Conservation (phyloP, 495 filamentous ascomycete genomes). For the Aspergillus biplanus region DNA sequence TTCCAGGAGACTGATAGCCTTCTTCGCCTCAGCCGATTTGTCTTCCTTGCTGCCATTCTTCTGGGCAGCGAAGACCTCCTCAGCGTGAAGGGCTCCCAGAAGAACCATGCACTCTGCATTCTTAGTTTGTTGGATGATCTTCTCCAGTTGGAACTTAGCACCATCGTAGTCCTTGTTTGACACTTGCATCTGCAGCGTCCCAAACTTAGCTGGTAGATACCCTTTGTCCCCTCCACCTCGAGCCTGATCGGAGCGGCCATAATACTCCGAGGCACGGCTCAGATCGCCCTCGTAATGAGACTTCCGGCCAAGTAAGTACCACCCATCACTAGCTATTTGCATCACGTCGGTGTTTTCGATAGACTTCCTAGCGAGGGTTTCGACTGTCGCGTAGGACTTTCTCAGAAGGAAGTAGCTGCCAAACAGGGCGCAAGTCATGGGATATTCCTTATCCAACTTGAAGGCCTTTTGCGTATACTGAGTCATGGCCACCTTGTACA, state of each 20-base stretch:
- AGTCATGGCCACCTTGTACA: slow-evolving; percentile 93
- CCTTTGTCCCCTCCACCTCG: slow-evolving; percentile 85
- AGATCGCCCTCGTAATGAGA: slow-evolving; percentile 74
- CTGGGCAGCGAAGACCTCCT: slow-evolving; percentile 86
- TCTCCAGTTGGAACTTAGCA: slow-evolving; percentile 91
- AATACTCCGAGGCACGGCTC: slow-evolving; percentile 75
- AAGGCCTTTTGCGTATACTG: slow-evolving; percentile 92
- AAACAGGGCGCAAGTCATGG: slow-evolving; percentile 87
- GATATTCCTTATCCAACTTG: slow-evolving; percentile 92
- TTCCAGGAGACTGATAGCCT: slow-evolving; percentile 82
- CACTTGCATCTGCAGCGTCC: slow-evolving; percentile 83
- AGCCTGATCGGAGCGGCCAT: slow-evolving; percentile 84
- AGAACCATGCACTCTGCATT: slow-evolving; percentile 90
- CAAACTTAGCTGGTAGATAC: slow-evolving; percentile 91
- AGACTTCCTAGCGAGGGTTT: slow-evolving; percentile 85
- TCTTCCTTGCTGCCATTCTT: slow-evolving; percentile 78
- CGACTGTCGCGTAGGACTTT: slow-evolving; percentile 75
- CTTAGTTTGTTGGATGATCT: slow-evolving; percentile 83
- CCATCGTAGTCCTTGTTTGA: slow-evolving; percentile 82
- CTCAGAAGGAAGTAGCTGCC: slow-evolving; percentile 83
- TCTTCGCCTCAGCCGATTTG: slow-evolving; percentile 77
- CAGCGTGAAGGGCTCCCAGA: slow-evolving; percentile 85
- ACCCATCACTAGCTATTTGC: slow-evolving; percentile 92
- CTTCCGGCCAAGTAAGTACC: slow-evolving; percentile 90
- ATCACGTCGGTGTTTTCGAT: slow-evolving; percentile 96